Evolutionary conservation across 2,329 filamentous ascomycete genomes (phyloP), one percentile per base, ranked within the genome.

Genomic region (Colletotrichum camelliae): DNA sequence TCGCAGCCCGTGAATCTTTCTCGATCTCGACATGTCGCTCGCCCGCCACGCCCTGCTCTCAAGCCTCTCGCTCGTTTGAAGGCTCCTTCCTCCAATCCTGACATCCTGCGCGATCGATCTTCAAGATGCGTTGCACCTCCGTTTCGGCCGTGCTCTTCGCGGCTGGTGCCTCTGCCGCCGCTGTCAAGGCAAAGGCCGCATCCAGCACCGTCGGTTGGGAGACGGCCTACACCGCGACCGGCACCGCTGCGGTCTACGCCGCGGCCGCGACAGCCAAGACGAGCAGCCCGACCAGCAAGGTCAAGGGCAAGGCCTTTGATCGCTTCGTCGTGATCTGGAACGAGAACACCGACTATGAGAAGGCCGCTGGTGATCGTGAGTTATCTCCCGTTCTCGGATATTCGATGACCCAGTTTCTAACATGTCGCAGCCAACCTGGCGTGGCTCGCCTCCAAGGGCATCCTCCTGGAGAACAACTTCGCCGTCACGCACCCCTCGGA

Each of bases 321-420:
- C 91, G 94, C 18, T 90, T 94, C 77, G 91, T 92, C 71, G 90
- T 92, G 73, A 92, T 96, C 83, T 96, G 93, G 92, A 88, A 95
- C 64, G 94, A 96, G 86, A 96, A 96, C 82, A 94, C 92, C 65
- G 89, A 93, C 83, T 96, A 90, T 78, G 88, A 91, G 68, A 90
- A 92, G 80, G 91, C 94, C 3, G 86, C 87, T 48, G 89, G 88
- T 18, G 93, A 96, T 82, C 88, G 74, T 76, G 7, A 39, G 74
- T 70, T 8, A 21, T 24, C 7, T 37, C 18, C 33, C 21, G 29
- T 18, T 10, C n/a, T 43, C 6, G 10, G 27, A 4, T 7, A 10
- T 7, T 3, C 6, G n/a, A 9, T 2, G 31, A 10, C 29, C 0
- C 27, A 48, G 9, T 3, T 18, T 7, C 60, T 74, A 37, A 75